A percentile compares a stretch with the other conserved stretches of the same genome.
Conservation (phyloP, 2,329 filamentous ascomycete genomes). For the Bipolaris zeicola region DNA sequence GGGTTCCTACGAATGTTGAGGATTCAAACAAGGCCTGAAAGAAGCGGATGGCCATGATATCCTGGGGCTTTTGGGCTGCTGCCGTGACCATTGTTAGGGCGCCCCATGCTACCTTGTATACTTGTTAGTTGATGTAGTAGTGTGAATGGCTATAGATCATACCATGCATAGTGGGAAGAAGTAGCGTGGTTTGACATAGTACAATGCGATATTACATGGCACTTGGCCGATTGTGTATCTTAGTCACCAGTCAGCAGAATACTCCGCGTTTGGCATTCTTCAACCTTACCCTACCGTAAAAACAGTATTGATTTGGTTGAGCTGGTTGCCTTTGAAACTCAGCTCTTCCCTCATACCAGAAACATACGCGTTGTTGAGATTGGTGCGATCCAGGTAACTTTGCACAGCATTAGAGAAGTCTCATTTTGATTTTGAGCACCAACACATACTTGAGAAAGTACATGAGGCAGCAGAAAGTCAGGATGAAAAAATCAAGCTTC, state of each 20-base stretch:
- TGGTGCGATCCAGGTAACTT: slow-evolving; percentile 47
- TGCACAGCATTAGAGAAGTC: slow-evolving; percentile 16
- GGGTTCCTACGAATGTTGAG: slow-evolving; percentile 61
- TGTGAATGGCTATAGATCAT: background rate
- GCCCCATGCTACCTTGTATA: slow-evolving; percentile 59
- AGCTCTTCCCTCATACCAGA: slow-evolving; percentile 52
- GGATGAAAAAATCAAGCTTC: slow-evolving; percentile 68
- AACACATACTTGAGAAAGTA: slow-evolving; percentile 39
- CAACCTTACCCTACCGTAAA: slow-evolving; percentile 38
- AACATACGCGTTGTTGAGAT: slow-evolving; percentile 52
- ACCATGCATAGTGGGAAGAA: slow-evolving; percentile 70
- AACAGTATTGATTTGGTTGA: slow-evolving; percentile 54
- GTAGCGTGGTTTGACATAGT: slow-evolving; percentile 66
- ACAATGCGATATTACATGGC: slow-evolving; percentile 56
- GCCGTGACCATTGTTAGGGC: slow-evolving; percentile 67
- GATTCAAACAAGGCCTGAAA: slow-evolving; percentile 62
- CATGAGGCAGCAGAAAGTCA: slow-evolving; percentile 66
- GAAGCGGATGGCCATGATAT: slow-evolving; percentile 65
- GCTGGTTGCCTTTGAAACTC: slow-evolving; percentile 47
- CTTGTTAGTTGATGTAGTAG: background rate
- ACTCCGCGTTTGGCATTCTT: background rate
- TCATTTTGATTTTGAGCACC: background rate
- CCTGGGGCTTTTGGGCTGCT: slow-evolving; percentile 55
- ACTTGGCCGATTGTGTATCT: slow-evolving; percentile 60
- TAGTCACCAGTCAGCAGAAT: background rate